Percentiles rank a stretch among this genome's conserved stretches.
phyloP scores from a whole-genome alignment of 2,329 filamentous ascomycete species.

The Microcera coccophila region DNA sequence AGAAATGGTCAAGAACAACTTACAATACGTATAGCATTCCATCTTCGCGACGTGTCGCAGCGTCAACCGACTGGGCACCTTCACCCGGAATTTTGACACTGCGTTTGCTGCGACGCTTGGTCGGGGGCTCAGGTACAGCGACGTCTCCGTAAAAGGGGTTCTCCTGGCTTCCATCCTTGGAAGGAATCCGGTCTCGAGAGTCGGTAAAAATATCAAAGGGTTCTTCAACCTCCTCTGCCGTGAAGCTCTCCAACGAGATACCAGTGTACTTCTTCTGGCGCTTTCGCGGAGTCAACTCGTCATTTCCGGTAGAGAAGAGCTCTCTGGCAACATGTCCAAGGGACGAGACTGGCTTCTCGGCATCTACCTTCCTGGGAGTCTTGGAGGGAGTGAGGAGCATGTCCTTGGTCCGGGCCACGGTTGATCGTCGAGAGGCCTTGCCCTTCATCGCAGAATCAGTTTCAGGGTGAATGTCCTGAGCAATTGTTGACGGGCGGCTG shows the following conservation, averaged over 20 bases:
- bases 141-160: slow-evolving; percentile 67
- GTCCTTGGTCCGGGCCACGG: slow-evolving; percentile 37
- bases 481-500: slow-evolving; percentile 40
- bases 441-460: slow-evolving; percentile 37
- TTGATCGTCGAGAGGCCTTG: slow-evolving; percentile 22
- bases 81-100: slow-evolving; percentile 54
- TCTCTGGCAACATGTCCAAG: slow-evolving; percentile 56
- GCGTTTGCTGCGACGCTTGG: slow-evolving; percentile 52
- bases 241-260: slow-evolving; percentile 55
- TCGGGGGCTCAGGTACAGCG: slow-evolving; percentile 36
- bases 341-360: slow-evolving; percentile 47
- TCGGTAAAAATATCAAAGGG: slow-evolving; percentile 74
- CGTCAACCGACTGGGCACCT: slow-evolving; percentile 56
- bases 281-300: slow-evolving; percentile 56
- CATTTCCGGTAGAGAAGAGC: slow-evolving; percentile 57
- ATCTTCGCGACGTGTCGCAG: slow-evolving; percentile 62
- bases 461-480: slow-evolving; percentile 42
- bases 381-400: slow-evolving; percentile 77
- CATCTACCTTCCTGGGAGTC: slow-evolving; percentile 64
- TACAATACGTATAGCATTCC: slow-evolving; percentile 76
- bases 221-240: slow-evolving; percentile 51
- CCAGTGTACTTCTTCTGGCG: slow-evolving; percentile 55
- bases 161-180: slow-evolving; percentile 58
- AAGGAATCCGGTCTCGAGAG: slow-evolving; percentile 71
- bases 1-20: slow-evolving; percentile 37